A percentile compares a stretch with the other conserved stretches of the same genome.
phyloP scores from a whole-genome alignment of 164 flowering plant genomes.

The Buxus sempervirens region DNA sequence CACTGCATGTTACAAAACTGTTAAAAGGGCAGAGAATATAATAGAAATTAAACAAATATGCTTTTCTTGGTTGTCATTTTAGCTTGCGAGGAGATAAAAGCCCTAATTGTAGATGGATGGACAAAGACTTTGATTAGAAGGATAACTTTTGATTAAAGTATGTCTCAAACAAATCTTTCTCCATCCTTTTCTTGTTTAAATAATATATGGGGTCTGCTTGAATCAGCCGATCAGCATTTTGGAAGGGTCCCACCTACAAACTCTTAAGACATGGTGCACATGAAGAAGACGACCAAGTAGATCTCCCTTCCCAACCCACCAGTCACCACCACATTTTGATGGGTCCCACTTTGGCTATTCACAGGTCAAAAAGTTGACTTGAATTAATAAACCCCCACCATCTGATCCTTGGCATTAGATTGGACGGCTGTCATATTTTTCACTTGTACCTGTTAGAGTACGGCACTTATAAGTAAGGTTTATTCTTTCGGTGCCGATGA shows the following conservation, averaged over 20 bases:
- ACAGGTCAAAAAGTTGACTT: not conserved
- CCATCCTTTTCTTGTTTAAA: not conserved
- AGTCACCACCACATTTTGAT: not conserved
- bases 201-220: not conserved
- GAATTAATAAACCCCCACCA: not conserved
- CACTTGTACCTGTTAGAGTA: not conserved
- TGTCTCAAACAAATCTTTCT: not conserved
- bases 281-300: not conserved
- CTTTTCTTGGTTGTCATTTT: slow-evolving; percentile 19
- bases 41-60: slow-evolving; percentile 14
- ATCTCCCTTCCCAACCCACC: too few relatives aligned
- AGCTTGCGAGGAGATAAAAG: slow-evolving; percentile 17
- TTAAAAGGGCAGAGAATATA: not conserved
- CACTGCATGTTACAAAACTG: too few relatives aligned
- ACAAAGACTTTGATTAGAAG: slow-evolving; percentile 33
- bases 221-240: not conserved
- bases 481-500: too few relatives aligned
- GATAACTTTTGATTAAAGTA: slow-evolving; percentile 34
- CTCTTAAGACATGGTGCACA: not conserved
- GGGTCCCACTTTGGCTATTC: not conserved
- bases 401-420: not conserved
- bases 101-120: slow-evolving; percentile 7
- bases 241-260: not conserved
- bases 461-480: too few relatives aligned
- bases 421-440: too few relatives aligned